These are phyloP conservation scores for Naematelia aurantialba DNA, from an alignment of 768 basidiomycete genomes.

Conservation along the genomic window DNA sequence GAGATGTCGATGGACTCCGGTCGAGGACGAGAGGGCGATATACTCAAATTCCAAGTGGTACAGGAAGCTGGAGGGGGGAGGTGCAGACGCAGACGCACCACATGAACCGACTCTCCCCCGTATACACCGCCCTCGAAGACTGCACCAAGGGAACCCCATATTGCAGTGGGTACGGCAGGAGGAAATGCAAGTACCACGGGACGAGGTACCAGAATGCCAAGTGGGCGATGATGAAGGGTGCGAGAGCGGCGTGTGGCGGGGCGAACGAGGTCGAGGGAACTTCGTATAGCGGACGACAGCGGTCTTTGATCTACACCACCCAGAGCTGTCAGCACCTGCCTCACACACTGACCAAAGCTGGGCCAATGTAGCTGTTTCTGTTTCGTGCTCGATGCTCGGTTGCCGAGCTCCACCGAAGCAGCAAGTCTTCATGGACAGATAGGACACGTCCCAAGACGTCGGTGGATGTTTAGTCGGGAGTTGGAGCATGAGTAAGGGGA, in stretches of 20 bases:
- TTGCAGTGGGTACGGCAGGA: slow-evolving; percentile 22
- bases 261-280: slow-evolving; percentile 31
- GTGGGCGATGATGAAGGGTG: slow-evolving; percentile 22
- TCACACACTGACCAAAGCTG: background rate
- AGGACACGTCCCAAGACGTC: too few relatives aligned
- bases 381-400: too few relatives aligned
- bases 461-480: too few relatives aligned
- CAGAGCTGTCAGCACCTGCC: background rate
- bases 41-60: too few relatives aligned
- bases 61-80: background rate
- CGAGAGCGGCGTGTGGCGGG: slow-evolving; percentile 23
- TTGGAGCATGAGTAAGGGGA: too few relatives aligned
- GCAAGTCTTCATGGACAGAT: too few relatives aligned
- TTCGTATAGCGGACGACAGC: slow-evolving; percentile 27
- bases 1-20: too few relatives aligned
- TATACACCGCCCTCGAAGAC: slow-evolving; percentile 14
- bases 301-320: slow-evolving; percentile 26
- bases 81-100: slow-evolving; percentile 18
- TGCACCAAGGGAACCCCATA: slow-evolving; percentile 26
- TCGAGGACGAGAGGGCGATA: too few relatives aligned
- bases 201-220: slow-evolving; percentile 27
- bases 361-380: too few relatives aligned
- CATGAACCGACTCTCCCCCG: slow-evolving; percentile 13
- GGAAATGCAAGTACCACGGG: slow-evolving; percentile 35
- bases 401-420: too few relatives aligned